Evolutionary conservation across 257 asterid species (phyloP).

Genomic region (Agastache rugosa): DNA sequence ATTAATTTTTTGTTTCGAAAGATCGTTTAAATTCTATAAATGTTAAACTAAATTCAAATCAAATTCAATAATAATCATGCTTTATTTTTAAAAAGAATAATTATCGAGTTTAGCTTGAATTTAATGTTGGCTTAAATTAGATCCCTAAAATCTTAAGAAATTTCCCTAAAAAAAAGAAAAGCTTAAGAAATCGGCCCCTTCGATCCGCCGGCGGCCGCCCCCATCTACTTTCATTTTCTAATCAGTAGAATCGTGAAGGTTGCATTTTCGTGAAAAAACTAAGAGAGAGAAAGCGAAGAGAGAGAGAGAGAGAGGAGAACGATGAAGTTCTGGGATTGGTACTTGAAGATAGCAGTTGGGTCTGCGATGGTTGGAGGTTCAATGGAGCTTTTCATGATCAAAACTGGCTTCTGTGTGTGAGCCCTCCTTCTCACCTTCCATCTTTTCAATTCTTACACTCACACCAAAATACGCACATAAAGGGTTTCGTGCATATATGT

Average conservation of each 20-base stretch:
- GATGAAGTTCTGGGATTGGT: constrained; percentile 91
- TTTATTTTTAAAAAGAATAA: too few species aligned
- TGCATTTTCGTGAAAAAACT: background rate
- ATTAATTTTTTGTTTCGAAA: too few species aligned
- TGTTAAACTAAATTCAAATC: too few species aligned
- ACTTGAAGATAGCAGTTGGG: constrained; percentile 72
- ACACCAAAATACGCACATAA: background rate
- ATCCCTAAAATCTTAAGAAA: too few species aligned
- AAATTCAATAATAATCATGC: too few species aligned
- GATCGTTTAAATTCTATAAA: too few species aligned
- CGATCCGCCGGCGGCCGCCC: too few species aligned
- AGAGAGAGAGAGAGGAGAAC: constrained; percentile 3
- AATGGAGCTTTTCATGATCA: constrained; percentile 95
- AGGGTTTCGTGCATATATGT: background rate
- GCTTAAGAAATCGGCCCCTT: too few species aligned
- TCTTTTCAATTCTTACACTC: constrained; percentile 4
- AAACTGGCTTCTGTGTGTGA: constrained; percentile 94
- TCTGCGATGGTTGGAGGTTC: constrained; percentile 84
- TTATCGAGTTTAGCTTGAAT: too few species aligned
- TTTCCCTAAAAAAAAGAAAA: too few species aligned
- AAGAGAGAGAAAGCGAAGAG: background rate
- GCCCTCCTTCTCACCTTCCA: constrained; percentile 48
- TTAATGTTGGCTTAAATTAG: too few species aligned
- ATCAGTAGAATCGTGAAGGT: background rate
- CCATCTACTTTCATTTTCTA: background rate